phyloP scores from a whole-genome alignment of 768 basidiomycete species.

The Nidularia sp. region DNA sequence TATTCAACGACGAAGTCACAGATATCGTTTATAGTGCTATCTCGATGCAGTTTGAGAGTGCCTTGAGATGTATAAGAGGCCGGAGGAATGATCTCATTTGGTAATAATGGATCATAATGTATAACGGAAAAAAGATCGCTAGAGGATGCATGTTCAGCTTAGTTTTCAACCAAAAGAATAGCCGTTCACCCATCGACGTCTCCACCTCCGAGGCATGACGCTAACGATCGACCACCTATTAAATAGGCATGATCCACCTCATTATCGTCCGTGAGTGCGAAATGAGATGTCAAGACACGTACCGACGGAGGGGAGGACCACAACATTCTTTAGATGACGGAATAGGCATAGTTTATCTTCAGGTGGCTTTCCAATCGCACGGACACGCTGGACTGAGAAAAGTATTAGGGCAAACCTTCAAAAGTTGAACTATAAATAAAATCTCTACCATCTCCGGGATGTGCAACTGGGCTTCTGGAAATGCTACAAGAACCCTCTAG shows the following conservation, averaged over 20 bases:
- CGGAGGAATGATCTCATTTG: slow-evolving; percentile 42
- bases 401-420: background rate
- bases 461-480: slow-evolving; percentile 69
- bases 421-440: slow-evolving; percentile 3
- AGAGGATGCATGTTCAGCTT: slow-evolving; percentile 1
- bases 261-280: background rate
- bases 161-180: background rate
- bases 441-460: slow-evolving; percentile 65
- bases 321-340: slow-evolving; percentile 59
- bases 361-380: slow-evolving; percentile 69
- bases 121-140: slow-evolving; percentile 71
- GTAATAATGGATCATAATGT: slow-evolving; percentile 49
- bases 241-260: background rate
- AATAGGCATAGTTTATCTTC: slow-evolving; percentile 52
- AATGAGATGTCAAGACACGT: slow-evolving; percentile 6
- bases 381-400: slow-evolving; percentile 58
- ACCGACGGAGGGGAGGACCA: slow-evolving; percentile 69
- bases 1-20: slow-evolving; percentile 82
- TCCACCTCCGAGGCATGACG: slow-evolving; percentile 70
- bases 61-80: slow-evolving; percentile 40
- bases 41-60: slow-evolving; percentile 30
- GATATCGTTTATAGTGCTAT: slow-evolving; percentile 64
- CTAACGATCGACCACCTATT: slow-evolving; percentile 55
- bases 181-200: slow-evolving; percentile 70
- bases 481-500: slow-evolving; percentile 60